Conservation (phyloP, 2,329 filamentous ascomycete species). For the Aphanoascus verrucosus region DNA sequence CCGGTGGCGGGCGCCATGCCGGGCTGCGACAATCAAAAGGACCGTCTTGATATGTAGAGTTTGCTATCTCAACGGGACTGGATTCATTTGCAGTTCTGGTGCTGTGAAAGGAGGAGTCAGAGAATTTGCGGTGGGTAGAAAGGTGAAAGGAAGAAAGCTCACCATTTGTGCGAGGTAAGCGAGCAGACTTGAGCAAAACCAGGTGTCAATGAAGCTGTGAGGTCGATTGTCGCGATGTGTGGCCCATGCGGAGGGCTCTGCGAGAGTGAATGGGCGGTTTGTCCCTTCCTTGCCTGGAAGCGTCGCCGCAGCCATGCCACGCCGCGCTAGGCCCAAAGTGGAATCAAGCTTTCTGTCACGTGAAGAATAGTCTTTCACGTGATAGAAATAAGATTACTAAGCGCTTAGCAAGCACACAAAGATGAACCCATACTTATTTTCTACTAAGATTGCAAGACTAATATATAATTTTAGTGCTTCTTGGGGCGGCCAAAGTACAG, state of each 20-base stretch:
- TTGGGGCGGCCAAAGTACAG: too few species aligned
- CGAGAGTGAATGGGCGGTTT: neutral
- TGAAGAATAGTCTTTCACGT: neutral
- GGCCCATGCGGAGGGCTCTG: neutral
- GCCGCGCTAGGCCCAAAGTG: neutral
- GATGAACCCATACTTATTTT: too few species aligned
- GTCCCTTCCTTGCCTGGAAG: conserved; percentile 1
- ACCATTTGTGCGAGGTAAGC: conserved; percentile 2
- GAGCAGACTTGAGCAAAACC: neutral
- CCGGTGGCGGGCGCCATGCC: conserved; percentile 42
- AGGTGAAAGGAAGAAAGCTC: neutral
- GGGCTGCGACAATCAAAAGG: conserved; percentile 18
- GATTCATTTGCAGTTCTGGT: neutral
- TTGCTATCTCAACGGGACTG: conserved; percentile 13
- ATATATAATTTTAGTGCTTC: too few species aligned
- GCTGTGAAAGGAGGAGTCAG: neutral
- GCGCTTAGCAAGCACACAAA: neutral
- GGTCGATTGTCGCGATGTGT: conserved; percentile 1
- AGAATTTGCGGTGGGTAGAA: neutral
- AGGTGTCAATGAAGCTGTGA: neutral
- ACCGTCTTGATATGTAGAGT: conserved; percentile 22
- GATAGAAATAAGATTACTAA: neutral
- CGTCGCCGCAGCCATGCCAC: conserved; percentile 1
- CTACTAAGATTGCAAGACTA: too few species aligned
- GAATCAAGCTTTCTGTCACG: conserved; percentile 3